These are phyloP conservation scores for Diaporthe sp. DNA, from an alignment of 2,329 filamentous ascomycete genomes.

Conservation along the genomic window DNA sequence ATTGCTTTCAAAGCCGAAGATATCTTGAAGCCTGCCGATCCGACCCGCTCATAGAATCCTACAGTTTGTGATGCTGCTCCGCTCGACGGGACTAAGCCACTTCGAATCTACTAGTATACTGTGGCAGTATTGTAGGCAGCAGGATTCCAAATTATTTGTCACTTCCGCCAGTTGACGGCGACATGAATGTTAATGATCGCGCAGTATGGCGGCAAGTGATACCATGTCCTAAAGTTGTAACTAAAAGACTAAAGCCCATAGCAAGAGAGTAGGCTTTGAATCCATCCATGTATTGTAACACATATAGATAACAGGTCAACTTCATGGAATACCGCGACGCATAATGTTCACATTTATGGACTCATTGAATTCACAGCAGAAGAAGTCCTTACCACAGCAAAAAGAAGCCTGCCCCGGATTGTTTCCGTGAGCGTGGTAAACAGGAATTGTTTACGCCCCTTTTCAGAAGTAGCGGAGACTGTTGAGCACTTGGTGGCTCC, in stretches of 20 bases:
- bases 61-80: background rate
- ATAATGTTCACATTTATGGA: background rate
- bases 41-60: conserved; percentile 5
- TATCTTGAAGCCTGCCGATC: conserved; percentile 19
- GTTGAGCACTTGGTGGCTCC: background rate
- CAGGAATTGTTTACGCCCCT: background rate
- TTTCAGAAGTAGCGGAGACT: background rate
- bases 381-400: background rate
- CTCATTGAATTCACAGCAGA: background rate
- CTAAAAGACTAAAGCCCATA: background rate
- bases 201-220: too few species aligned
- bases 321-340: background rate
- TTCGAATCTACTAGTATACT: background rate
- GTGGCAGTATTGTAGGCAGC: background rate
- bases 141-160: background rate
- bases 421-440: background rate
- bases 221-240: background rate
- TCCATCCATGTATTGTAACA: background rate
- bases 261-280: background rate
- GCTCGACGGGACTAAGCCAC: background rate
- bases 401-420: background rate
- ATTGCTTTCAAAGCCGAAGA: background rate
- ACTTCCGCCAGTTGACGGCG: background rate
- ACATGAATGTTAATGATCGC: too few species aligned
- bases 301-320: background rate